These are phyloP conservation scores for Didymella sp. DNA, from an alignment of 2,329 filamentous ascomycete species.

Conservation along the genomic window DNA sequence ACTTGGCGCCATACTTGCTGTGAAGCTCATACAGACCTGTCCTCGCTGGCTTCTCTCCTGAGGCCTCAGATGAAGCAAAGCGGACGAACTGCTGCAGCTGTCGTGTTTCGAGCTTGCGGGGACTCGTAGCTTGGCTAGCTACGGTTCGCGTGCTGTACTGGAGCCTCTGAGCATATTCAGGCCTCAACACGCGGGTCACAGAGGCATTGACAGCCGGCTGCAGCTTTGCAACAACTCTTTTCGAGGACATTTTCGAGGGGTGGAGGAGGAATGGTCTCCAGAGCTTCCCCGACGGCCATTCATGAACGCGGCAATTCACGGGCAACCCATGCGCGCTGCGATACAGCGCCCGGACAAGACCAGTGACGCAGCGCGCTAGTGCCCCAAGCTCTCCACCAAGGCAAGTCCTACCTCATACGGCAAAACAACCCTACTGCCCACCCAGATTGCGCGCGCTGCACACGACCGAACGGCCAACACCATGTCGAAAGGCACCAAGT, in stretches of 20 bases:
- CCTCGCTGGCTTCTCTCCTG: conserved; percentile 53
- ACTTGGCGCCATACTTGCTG: conserved; percentile 80
- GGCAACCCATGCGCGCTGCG: conserved; percentile 23
- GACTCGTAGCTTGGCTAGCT: conserved; percentile 29
- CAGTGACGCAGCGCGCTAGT: conserved; percentile 12
- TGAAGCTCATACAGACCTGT: conserved; percentile 84
- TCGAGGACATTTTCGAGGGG: conserved; percentile 40
- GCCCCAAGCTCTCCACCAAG: conserved; percentile 9
- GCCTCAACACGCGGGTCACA: conserved; percentile 22
- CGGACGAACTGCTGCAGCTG: conserved; percentile 30
- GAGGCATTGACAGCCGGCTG: conserved; percentile 38
- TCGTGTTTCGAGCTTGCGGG: conserved; percentile 33
- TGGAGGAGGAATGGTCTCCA: conserved; percentile 19
- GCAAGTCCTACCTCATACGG: conserved; percentile 21
- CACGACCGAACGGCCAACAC: conserved; percentile 28
- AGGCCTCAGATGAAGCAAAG: conserved; percentile 39
- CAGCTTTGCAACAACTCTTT: conserved; percentile 33
- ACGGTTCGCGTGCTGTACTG: conserved; percentile 24
- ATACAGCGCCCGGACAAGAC: conserved; percentile 6
- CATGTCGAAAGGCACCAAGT: conserved; percentile 64
- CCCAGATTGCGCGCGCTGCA: conserved; percentile 23
- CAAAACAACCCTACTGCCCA: conserved; percentile 25
- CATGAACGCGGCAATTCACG: conserved; percentile 25
- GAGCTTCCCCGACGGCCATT: conserved; percentile 18
- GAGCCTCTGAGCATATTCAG: conserved; percentile 22